These are phyloP conservation scores for Thymus quinquecostatus DNA, from an alignment of 257 asterid species.

Conservation along the genomic window DNA sequence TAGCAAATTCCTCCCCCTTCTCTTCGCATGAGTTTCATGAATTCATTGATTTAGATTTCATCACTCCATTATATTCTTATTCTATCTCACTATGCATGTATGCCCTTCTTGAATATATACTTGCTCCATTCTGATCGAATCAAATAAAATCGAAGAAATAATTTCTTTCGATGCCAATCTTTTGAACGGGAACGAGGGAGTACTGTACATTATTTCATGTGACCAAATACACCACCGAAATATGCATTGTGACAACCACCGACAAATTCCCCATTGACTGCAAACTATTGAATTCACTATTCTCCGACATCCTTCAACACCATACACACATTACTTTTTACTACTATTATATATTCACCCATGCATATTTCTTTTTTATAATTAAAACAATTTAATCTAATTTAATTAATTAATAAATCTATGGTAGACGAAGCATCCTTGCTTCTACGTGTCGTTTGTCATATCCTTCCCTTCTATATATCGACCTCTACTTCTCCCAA, in stretches of 20 bases:
- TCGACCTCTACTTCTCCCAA: background rate
- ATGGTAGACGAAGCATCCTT: conserved; percentile 46
- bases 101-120: too few relatives aligned
- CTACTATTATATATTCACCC: conserved; percentile 20
- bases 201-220: background rate
- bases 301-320: conserved; percentile 53
- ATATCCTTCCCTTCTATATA: conserved; percentile 33
- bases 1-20: conserved; percentile 32
- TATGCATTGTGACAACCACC: conserved; percentile 14
- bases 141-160: too few relatives aligned
- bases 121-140: too few relatives aligned
- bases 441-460: conserved; percentile 59
- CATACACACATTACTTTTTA: conserved; percentile 7
- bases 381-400: background rate
- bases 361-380: background rate
- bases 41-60: background rate
- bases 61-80: background rate
- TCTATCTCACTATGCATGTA: too few relatives aligned
- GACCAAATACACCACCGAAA: background rate
- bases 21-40: conserved; percentile 31
- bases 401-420: background rate
- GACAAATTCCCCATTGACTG: background rate
- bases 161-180: too few relatives aligned
- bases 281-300: conserved; percentile 2
- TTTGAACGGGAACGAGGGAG: background rate